Base-by-base conservation (phyloP, 176 grass and related monocot genomes). In the Eragrostis curvula region DNA sequence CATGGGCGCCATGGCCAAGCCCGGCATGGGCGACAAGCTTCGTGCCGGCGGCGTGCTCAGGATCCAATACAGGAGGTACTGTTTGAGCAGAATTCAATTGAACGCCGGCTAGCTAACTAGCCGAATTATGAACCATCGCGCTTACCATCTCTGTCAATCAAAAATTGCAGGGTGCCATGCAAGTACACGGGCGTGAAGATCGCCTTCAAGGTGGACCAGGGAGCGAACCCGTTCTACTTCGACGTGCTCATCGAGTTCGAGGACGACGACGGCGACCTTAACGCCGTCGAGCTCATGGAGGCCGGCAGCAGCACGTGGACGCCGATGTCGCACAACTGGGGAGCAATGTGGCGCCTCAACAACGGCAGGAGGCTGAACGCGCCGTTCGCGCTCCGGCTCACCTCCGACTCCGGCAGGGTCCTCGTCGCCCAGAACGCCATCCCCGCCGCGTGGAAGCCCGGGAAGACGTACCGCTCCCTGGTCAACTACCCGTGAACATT, bases 241-340 rank as follows among this genome's bases (percentile, higher is more conserved):
- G 53, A 92, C 36, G 87, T 96, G 59, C 66, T 93, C 1, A 70
- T 93, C 56, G 93, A 92, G 88, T 96, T 86, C 85, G 93, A 92
- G 69, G 86, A 81, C n/a, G 93, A 78, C 47, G 93, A 93, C 66
- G 93, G 93, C 27, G 93, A 96, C 74, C 83, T 93, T n/a, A 78
- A 3, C 30, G 70, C 71, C 20, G 85, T 93, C 6, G 74, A 84
- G 1, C 66, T 96, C 2, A 88, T 86, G 93, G 81, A 92, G 65
- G 87, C 73, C 5, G 73, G 70, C 73, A 73, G 61, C 77, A 16
- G 57, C 56, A 5, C 10, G 0, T 96, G 93, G 93, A 79, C 74
- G 28, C 79, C 79, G 30, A 96, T 93, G 90, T 59, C 23, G n/a
- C 87, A 92, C 59, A 93, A 89, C 36, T 96, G 90, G 88, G 93